Evolutionary conservation across 2,329 filamentous ascomycete species (phyloP), one percentile per base, ranked within the genome.

Genomic region (Sclerotinia sclerotiorum): DNA sequence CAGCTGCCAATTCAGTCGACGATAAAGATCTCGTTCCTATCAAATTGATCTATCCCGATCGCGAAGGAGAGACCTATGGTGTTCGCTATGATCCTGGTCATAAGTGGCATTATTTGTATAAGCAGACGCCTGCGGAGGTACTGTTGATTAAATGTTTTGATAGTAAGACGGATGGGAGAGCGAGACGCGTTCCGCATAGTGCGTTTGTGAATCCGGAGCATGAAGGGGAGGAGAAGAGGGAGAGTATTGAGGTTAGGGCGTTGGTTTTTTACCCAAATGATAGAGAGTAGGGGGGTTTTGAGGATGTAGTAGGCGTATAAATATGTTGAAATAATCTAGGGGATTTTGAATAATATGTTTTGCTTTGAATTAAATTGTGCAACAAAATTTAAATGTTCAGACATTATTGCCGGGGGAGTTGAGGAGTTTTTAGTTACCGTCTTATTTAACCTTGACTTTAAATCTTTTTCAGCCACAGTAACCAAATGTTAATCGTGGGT

Each of bases 71-170:
- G 39, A 70, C 69, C 7, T 64, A 42, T 21, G 32, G 49, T 29
- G 69, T 69, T 24, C 78, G 77, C n/a, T 72, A 82, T 64, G 79
- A 80, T 69, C 72, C 74, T 0, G 72, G 76, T 0, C 83, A 85
- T 51, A 79, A 77, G 73, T 87, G 85, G 85, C 84, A 82, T 74
- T 87, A 85, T 75, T 80, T 84, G 69, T 80, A 80, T 60, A 80
- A 79, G 1, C 82, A 87, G 74, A 80, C 78, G 0, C 84, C 85
- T 0, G 79, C 83, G 4, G 81, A 89, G 78, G 83, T 85, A 4
- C 79, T 85, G 3, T 73, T 89, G 55, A 86, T 89, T 77, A 89
- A 88, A 76, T 87, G 85, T 73, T 88, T 84, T 73, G 87, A 89
- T 76, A 84, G 80, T 35, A 84, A 86, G 79, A 79, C 79, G 32